Conservation (phyloP, 192 early-diverging fungal species). For the Dimargaris cristalligena region DNA sequence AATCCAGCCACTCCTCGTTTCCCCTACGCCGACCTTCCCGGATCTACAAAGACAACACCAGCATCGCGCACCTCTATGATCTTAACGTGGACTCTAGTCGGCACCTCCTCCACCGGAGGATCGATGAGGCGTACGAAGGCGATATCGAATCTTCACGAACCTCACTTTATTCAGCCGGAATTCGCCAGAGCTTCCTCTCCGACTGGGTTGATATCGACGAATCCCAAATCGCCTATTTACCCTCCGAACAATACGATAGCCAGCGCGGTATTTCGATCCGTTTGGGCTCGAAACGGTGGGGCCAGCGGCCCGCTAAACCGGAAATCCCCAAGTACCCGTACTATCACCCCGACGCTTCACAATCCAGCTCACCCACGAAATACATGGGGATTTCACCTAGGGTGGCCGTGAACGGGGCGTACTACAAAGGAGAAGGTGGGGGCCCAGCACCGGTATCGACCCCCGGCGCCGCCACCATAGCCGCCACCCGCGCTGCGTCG, state of each 20-base stretch:
- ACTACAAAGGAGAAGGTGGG: too few relatives aligned
- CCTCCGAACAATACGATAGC: neutral
- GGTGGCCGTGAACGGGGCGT: neutral
- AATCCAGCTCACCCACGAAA: neutral
- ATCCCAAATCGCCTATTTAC: neutral
- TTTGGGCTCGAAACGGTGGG: neutral
- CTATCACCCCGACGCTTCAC: neutral
- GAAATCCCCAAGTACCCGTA: neutral
- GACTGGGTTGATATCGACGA: constrained; percentile 4
- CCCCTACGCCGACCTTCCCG: too few relatives aligned
- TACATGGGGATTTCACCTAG: neutral
- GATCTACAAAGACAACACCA: too few relatives aligned
- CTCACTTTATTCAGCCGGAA: too few relatives aligned
- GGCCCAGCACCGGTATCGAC: too few relatives aligned
- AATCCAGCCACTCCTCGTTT: too few relatives aligned
- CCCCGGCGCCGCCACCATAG: too few relatives aligned
- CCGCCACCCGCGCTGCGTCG: neutral
- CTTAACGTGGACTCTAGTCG: too few relatives aligned
- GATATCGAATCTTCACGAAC: too few relatives aligned
- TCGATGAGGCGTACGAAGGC: too few relatives aligned
- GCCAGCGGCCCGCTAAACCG: neutral
- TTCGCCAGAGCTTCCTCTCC: neutral
- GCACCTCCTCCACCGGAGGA: too few relatives aligned
- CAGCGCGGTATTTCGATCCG: neutral
- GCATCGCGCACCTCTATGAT: too few relatives aligned